Evolutionary conservation across 306 rosid genomes (phyloP).

Genomic region (Casuarina equisetifolia): DNA sequence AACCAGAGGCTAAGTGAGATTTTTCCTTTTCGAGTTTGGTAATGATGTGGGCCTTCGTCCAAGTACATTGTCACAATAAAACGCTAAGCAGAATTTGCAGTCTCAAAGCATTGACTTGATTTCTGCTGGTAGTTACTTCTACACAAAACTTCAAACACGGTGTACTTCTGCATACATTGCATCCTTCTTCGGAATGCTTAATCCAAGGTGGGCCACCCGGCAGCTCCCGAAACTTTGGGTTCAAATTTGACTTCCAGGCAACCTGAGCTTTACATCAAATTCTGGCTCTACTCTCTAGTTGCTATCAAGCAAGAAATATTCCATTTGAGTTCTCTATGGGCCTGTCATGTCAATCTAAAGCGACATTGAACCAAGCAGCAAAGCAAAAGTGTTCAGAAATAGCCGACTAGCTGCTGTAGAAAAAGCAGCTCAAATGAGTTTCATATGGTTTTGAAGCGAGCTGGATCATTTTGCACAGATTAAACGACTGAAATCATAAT

Average conservation of each 20-base stretch:
- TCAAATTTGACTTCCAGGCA: neutral
- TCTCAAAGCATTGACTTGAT: neutral
- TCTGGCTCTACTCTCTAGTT: neutral
- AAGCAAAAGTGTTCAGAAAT: neutral
- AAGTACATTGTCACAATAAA: too few relatives aligned
- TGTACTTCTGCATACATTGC: too few relatives aligned
- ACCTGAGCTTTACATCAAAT: neutral
- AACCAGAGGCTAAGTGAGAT: too few relatives aligned
- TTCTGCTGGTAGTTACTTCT: neutral
- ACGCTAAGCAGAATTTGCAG: neutral
- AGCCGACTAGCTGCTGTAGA: neutral
- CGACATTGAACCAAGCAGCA: neutral
- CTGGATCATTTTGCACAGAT: neutral
- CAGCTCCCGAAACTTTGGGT: neutral
- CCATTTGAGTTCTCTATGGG: neutral
- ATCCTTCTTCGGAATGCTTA: neutral
- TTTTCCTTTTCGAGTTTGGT: too few relatives aligned
- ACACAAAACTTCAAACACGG: neutral
- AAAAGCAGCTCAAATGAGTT: neutral
- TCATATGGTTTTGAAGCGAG: neutral
- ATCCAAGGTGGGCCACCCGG: neutral
- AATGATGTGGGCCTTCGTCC: too few relatives aligned
- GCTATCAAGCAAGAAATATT: slow-evolving; percentile 6
- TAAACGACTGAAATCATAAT: neutral
- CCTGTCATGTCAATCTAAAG: neutral